These are phyloP conservation scores for Alternaria hordeiaustralica DNA, from an alignment of 2,329 filamentous ascomycete species.

Conservation along the genomic window DNA sequence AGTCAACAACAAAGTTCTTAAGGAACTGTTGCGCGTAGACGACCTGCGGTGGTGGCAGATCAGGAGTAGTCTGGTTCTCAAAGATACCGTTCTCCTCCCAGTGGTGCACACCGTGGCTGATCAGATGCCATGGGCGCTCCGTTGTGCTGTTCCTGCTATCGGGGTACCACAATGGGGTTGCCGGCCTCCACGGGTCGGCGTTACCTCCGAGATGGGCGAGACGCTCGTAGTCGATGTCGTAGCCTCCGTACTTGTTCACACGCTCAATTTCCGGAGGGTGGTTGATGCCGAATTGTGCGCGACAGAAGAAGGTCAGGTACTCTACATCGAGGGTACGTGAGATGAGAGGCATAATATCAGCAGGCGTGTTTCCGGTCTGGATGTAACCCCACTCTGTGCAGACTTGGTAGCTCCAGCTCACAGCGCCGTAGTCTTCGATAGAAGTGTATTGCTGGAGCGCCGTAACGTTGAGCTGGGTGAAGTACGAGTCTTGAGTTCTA, in stretches of 20 bases:
- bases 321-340: constrained; percentile 72
- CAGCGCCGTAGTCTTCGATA: constrained; percentile 22
- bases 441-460: constrained; percentile 23
- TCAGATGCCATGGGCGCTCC: constrained; percentile 74
- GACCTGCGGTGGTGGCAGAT: constrained; percentile 66
- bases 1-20: constrained; percentile 68
- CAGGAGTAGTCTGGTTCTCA: constrained; percentile 64
- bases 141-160: constrained; percentile 64
- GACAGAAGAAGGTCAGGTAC: constrained; percentile 69
- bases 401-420: constrained; percentile 65
- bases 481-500: constrained; percentile 59
- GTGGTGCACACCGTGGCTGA: constrained; percentile 78
- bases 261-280: constrained; percentile 65
- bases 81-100: constrained; percentile 79
- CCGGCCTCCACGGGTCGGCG: constrained; percentile 79
- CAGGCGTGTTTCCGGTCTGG: constrained; percentile 73
- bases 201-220: constrained; percentile 80
- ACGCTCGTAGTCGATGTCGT: constrained; percentile 73
- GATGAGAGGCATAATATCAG: constrained; percentile 69
- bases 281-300: constrained; percentile 72
- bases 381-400: constrained; percentile 73
- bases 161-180: constrained; percentile 72
- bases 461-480: constrained; percentile 56
- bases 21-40: constrained; percentile 65
- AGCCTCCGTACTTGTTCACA: constrained; percentile 80